Evolutionary conservation across 192 early-diverging fungal genomes (phyloP).

Genomic region (Neocallimastix lanati): DNA sequence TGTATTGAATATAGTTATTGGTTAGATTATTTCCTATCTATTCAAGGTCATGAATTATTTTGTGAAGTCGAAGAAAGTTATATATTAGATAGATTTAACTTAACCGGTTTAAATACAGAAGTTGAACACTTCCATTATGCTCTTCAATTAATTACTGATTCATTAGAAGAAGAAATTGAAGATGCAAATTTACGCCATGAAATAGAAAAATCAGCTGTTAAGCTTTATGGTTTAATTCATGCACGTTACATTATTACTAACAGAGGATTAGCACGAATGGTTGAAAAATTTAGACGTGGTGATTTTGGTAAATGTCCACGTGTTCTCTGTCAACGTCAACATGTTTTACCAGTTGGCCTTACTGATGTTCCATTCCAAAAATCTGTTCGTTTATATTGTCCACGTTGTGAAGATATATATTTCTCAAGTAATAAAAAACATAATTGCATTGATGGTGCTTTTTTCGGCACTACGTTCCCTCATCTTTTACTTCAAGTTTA

Average conservation of each 20-base stretch:
- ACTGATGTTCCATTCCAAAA: conserved; percentile 69
- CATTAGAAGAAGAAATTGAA: conserved; percentile 30
- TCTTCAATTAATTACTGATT: conserved; percentile 82
- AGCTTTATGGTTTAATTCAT: conserved; percentile 96
- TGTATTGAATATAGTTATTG: too few relatives aligned
- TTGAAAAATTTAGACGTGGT: conserved; percentile 81
- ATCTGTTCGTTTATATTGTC: conserved; percentile 88
- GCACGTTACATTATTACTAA: conserved; percentile 87
- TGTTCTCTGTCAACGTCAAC: conserved; percentile 75
- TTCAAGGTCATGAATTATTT: conserved; percentile 93
- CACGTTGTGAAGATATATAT: conserved; percentile 92
- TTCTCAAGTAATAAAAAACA: conserved; percentile 76
- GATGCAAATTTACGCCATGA: conserved; percentile 52
- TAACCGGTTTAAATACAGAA: conserved; percentile 80
- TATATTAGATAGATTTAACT: conserved; percentile 90
- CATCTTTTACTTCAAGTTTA: conserved; percentile 91
- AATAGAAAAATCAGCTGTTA: conserved; percentile 73
- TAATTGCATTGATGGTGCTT: conserved; percentile 77
- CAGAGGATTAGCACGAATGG: conserved; percentile 85
- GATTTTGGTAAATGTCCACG: conserved; percentile 96
- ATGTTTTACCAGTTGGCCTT: conserved; percentile 75
- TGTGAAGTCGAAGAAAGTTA: conserved; percentile 95
- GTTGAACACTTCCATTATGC: conserved; percentile 81
- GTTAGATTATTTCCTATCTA: conserved; percentile 85
- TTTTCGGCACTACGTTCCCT: conserved; percentile 90